Evolutionary conservation across 148 eudicot species (phyloP).

Genomic region (Rhododendron ferrugineum): DNA sequence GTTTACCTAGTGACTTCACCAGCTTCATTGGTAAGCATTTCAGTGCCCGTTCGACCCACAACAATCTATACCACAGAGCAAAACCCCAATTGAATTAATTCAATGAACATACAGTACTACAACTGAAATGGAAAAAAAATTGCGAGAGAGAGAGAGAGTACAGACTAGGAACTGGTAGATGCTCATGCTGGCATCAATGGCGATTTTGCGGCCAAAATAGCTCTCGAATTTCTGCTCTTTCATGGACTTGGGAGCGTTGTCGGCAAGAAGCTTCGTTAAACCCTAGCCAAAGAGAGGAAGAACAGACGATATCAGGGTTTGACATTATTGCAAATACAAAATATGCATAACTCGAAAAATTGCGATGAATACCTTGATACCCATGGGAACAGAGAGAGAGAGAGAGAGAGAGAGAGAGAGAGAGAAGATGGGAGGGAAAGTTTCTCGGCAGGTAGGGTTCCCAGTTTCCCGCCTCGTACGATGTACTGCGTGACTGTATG

Average conservation of each 20-base stretch:
- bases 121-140: not conserved
- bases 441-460: not conserved
- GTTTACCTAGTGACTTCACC: constrained; percentile 94
- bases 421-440: not conserved
- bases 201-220: constrained; percentile 81
- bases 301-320: not conserved
- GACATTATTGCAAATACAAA: not conserved
- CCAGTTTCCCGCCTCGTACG: not conserved
- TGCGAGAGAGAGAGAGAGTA: not conserved
- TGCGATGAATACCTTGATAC: not conserved
- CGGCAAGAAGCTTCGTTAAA: constrained; percentile 94
- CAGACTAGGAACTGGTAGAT: constrained; percentile 91
- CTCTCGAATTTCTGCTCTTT: constrained; percentile 98
- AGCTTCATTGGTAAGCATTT: constrained; percentile 93
- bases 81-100: not conserved
- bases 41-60: constrained; percentile 85
- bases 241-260: constrained; percentile 87
- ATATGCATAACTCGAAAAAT: not conserved
- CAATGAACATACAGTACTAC: not conserved
- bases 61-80: constrained; percentile 57
- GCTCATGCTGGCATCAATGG: constrained; percentile 99
- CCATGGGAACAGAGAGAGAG: not conserved
- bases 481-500: not conserved
- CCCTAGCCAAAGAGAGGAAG: constrained; percentile 43
- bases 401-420: not conserved